Evolutionary conservation across 2,329 filamentous ascomycete species (phyloP), one percentile per base, ranked within the genome.

Genomic region (Epichloe coenophiala): DNA sequence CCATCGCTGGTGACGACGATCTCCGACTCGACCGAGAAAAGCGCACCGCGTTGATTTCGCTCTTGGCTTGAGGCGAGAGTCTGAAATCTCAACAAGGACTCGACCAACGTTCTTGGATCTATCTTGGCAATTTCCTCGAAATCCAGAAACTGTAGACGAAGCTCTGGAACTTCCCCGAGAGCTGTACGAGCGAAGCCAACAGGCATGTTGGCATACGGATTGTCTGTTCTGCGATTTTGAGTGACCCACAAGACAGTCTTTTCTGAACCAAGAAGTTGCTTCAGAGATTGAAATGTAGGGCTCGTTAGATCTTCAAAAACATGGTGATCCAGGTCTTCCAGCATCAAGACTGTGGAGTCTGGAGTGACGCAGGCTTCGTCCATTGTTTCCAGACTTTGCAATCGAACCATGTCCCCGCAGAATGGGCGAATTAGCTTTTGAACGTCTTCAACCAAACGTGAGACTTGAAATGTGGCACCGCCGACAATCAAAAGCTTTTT

Each of bases 81-180:
- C 17, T 42, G 12, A 12, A 51, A 17, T 5, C 36, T 13, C 4
- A 45, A 12, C 39, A 48, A n/a, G 2, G 33, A 9, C 12, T 38
- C 21, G 17, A n/a, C 15, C 2, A 47, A 4, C 2, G n/a, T 31
- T 15, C 31, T 17, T 3, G 31, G 17, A 13, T 37, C 12, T 5
- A 38, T 13, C 27, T 35, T 13, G 12, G 37, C 11, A 15, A n/a
- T 31, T 12, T 51, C 39, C 11, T 39, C 38, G 37, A 51, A n/a
- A 13, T 49, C 38, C 9, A 53, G 33, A 17, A 56, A 53, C 15
- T 51, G 51, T 3, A 51, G 23, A 37, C 45, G 40, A 5, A 48
- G 19, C 6, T 55, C 31, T 23, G 12, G 52, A 45, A 46, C 5
- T 17, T 47, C 50, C 31, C 19, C 15, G 8, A 44, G 15, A 11